Base-by-base conservation (phyloP, 371 early-diverging fungal species). In the Smittium culicis region DNA sequence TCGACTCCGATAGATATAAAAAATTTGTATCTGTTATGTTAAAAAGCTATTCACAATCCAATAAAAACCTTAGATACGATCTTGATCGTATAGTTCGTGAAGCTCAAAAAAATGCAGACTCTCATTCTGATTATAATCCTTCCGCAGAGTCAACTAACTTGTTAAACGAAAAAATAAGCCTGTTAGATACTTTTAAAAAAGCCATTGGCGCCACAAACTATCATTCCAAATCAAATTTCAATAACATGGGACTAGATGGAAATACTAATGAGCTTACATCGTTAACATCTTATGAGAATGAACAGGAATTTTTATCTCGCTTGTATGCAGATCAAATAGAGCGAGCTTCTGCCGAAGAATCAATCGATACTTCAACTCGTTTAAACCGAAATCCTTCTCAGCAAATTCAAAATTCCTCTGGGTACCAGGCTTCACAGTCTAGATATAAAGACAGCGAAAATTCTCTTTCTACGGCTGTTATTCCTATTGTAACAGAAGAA, bases 261-360 rank as follows among this genome's bases (percentile, higher is more conserved):
- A 45, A 45, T 45, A 45, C 45, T 11, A 5, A 5, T 11, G 45
- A 11, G 11, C 45, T 45, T 45, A n/a, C n/a, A n/a, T 25, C 60
- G 16, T 8, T 60, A 60, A 25, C 60, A 29, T 16, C 60, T 32
- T 33, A 89, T 2, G 91, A 91, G 70, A 88, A 89, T 64, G 91
- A 94, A 67, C 92, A 94, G 69, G 76, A 74, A 11, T 93, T 94
- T 75, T 75, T 92, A 62, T 87, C 88, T 61, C 79, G 86, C 25
- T 87, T 88, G 74, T 82, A 82, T 61, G 88, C 85, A 20, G 82
- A 84, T 1, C 79, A 88, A 68, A 82, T 86, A 65, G 69, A 31
- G 17, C 25, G 63, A 31, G 5, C 33, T 25, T n/a, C 20, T 30
- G 11, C 33, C 33, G 33, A 32, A 5, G 63, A 63, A 27, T 59